Conservation (phyloP, 1,284 basidiomycete species). For the Moesziomyces parantarcticus region DNA sequence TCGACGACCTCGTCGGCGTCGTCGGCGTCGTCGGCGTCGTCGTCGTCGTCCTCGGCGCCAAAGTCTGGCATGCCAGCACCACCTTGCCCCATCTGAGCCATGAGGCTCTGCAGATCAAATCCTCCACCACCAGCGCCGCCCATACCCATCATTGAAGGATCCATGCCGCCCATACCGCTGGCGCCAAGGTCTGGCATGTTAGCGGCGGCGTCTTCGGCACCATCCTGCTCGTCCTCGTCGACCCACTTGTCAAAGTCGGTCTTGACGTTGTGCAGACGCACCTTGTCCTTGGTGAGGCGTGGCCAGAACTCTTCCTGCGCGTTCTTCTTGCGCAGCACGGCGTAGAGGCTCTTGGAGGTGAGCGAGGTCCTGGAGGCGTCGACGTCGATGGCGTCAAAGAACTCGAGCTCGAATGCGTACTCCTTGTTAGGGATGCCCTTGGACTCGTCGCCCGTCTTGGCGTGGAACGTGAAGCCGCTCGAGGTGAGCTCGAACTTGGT, state of each 20-base stretch:
- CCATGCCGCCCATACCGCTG: too few relatives aligned
- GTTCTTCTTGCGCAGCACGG: slow-evolving; percentile 65
- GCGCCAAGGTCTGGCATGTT: too few relatives aligned
- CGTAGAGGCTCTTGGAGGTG: slow-evolving; percentile 65
- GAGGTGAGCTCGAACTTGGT: slow-evolving; percentile 64
- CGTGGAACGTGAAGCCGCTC: slow-evolving; percentile 57
- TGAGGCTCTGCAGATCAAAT: too few relatives aligned
- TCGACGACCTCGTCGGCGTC: slow-evolving; percentile 68
- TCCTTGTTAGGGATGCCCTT: slow-evolving; percentile 61
- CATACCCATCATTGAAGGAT: too few relatives aligned
- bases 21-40: slow-evolving; percentile 54
- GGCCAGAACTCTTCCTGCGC: slow-evolving; percentile 67
- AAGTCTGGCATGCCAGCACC: slow-evolving; percentile 42
- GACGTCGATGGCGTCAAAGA: slow-evolving; percentile 65
- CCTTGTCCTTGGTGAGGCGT: slow-evolving; percentile 67
- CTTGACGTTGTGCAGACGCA: slow-evolving; percentile 68
- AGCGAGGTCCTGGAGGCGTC: slow-evolving; percentile 61
- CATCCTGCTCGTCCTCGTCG: slow-evolving; percentile 68
- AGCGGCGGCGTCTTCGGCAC: slow-evolving; percentile 39
- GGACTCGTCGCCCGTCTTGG: slow-evolving; percentile 52
- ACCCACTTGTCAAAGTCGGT: slow-evolving; percentile 69
- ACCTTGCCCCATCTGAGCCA: slow-evolving; percentile 58
- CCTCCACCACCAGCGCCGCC: too few relatives aligned
- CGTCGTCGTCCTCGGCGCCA: slow-evolving; percentile 52
- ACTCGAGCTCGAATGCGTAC: slow-evolving; percentile 64